Conservation (phyloP, 31 red algal species). For the Bonnemaisonia californica region DNA sequence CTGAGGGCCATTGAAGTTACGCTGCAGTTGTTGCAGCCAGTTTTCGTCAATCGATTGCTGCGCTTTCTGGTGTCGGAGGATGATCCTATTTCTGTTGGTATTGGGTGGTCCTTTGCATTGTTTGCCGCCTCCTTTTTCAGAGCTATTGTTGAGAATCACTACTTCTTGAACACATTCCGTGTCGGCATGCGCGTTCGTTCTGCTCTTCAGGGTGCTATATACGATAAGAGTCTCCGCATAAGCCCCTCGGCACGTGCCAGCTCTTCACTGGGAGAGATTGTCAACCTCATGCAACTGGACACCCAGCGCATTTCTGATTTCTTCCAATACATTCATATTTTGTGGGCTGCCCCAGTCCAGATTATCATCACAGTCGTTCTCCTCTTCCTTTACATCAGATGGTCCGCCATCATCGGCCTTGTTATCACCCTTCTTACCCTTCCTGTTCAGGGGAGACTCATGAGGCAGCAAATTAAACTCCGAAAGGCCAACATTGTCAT, state of each 20-base stretch:
- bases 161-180: conserved; percentile 78
- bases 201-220: conserved; percentile 72
- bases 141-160: conserved; percentile 83
- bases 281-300: conserved; percentile 95
- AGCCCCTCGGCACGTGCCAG: conserved; percentile 72
- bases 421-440: conserved; percentile 73
- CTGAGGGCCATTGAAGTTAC: conserved; percentile 77
- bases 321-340: conserved; percentile 78
- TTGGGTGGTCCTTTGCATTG: conserved; percentile 61
- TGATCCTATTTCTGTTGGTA: conserved; percentile 25
- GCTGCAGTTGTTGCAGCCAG: conserved; percentile 61
- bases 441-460: conserved; percentile 74
- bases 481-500: conserved; percentile 62
- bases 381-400: conserved; percentile 78
- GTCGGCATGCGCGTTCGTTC: conserved; percentile 84
- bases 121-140: conserved; percentile 69
- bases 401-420: conserved; percentile 82
- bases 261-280: conserved; percentile 89
- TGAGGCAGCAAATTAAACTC: conserved; percentile 57
- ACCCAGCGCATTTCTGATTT: conserved; percentile 85
- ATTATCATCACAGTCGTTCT: conserved; percentile 84
- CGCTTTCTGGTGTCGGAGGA: conserved; percentile 25
- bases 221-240: conserved; percentile 87
- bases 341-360: conserved; percentile 88
- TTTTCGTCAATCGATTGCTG: conserved; percentile 73